Evolutionary conservation across 2,329 filamentous ascomycete species (phyloP), one percentile per base, ranked within the genome.

Genomic region (Pseudonectria buxi): DNA sequence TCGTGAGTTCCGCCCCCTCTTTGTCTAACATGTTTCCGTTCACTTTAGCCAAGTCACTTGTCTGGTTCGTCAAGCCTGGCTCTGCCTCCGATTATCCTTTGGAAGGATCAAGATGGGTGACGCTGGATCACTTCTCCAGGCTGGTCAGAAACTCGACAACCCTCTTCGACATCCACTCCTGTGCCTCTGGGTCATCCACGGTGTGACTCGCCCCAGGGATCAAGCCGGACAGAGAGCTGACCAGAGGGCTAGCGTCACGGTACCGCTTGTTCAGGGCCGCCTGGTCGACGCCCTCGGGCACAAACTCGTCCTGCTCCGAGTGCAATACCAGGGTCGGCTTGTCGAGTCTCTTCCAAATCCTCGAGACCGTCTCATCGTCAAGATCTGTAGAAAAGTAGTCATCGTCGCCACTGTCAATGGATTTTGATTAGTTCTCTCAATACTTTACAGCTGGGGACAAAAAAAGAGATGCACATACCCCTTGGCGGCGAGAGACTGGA

Each of bases 361-460:
- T 56, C 15, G 59, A 53, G 6, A 88, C 64, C 13, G 69, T 65
- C 24, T 74, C 67, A 24, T 71, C 63, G 1, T 65, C 58, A n/a
- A 92, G 63, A 54, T 92, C 84, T 3, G 78, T 80, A n/a, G 83
- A 89, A 63, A 94, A 95, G 54, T 84, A 86, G 56, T 95, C 89
- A 56, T 95, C 89, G 39, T 85, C 82, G 9, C 81, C 83, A 5
- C 78, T 76, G 22, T 22, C 9, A 22, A 9, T 32, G 27, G 6
- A 7, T 30, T 13, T 4, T 4, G 11, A 13, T 49, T 27, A 47
- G 38, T 15, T 13, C 28, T 28, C n/a, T n/a, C 12, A 24, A 4
- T 28, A 15, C 18, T 36, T 14, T 33, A 30, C 10, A 24, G 6
- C 14, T n/a, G n/a, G n/a, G n/a, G n/a, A n/a, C n/a, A n/a, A n/a